Base-by-base conservation (phyloP, 345 rosid genomes). In the Crucihimalaya himalaica region DNA sequence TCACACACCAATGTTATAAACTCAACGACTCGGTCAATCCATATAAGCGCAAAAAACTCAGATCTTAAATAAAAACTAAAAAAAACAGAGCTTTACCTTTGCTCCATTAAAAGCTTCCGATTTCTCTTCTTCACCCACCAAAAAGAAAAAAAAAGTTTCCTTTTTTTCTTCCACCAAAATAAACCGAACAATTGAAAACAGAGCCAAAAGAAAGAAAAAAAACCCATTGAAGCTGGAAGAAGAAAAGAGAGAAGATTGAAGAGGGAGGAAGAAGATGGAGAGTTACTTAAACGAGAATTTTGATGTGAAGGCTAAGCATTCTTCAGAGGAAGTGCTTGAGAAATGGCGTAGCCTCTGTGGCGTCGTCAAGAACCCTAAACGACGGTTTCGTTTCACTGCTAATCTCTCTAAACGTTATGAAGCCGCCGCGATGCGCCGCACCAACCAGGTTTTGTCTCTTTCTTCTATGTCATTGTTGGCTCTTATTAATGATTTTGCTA, bases 371-470 rank as follows among this genome's bases (percentile, higher is more conserved):
- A 93, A 93, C 64, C 97, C 89, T 15, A 93, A 90, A 68, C 84
- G 97, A 2, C 72, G 98, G 28, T 90, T 90, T 74, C 97, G 97
- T 2, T 89, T 87, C 83, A 87, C 94, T 0, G 94, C 97, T 56
- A 93, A 93, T 68, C 89, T 93, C 71, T 79, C 93, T 79, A 93
- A 93, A 81, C 91, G 98, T 23, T 32, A 58, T 32, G 97, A 93
- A 81, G 98, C 96, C 32, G 97, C 92, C 27, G 93, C 86, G 4
- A 93, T 93, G 97, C 96, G 98, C 6, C 79, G 78, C 5, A 85
- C 91, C 84, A 87, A 93, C 80, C 89, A 86, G 84, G 98, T 88
- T 21, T 23, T 7, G 34, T 59, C 11, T 29, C 55, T 39, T 47
- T 13, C 8, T 18, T 25, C 31, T 18, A 19, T 32, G 28, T 21